Base-by-base conservation (phyloP, 805 yeast species). In the Wickerhamomyces hampshirensis region DNA sequence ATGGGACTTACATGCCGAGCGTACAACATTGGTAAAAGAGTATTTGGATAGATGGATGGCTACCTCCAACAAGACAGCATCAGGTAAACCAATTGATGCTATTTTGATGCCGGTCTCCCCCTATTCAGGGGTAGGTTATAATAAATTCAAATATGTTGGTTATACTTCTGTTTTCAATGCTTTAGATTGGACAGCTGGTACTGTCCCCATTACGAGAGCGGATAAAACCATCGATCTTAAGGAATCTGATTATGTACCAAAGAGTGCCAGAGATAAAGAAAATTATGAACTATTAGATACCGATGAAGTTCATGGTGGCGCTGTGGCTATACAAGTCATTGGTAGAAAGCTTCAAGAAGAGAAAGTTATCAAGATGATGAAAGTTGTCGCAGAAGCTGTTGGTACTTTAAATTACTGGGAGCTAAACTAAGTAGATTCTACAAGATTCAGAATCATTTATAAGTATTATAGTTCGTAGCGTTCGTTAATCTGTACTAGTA, bases 281-380 rank as follows among this genome's bases (percentile, higher is more conserved):
- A 67, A 72, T 26, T 66, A 66, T 45, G 55, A 59, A 21, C 53
- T 65, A 33, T 78, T 75, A 56, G 68, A 75, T 43, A 70, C 80
- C 1, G 68, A 60, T 34, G 69, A 69, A 42, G 63, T 69, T 53
- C 67, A 75, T 44, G 81, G 79, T 5, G 74, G 79, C 37, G 80
- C 86, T 0, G 78, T 76, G 11, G 74, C 78, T 14, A 59, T 82
- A n/a, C 87, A 81, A 55, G 59, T 82, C 21, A 75, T 80, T 4
- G 77, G 82, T n/a, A 65, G 66, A 39, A 66, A 75, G 35, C 62
- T 68, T 14, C 71, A 77, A 47, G 89, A 81, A 46, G 88, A 81
- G 44, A 77, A 77, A 51, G 73, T 68, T 5, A 50, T 77, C 28
- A 63, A 28, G 23, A 34, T 34, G 37, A 34, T 34, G 33, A 23